A percentile compares a stretch with the other conserved stretches of the same genome.
These are phyloP conservation scores for Prunus mume DNA, from an alignment of 306 rosid genomes.

Conservation along the genomic window DNA sequence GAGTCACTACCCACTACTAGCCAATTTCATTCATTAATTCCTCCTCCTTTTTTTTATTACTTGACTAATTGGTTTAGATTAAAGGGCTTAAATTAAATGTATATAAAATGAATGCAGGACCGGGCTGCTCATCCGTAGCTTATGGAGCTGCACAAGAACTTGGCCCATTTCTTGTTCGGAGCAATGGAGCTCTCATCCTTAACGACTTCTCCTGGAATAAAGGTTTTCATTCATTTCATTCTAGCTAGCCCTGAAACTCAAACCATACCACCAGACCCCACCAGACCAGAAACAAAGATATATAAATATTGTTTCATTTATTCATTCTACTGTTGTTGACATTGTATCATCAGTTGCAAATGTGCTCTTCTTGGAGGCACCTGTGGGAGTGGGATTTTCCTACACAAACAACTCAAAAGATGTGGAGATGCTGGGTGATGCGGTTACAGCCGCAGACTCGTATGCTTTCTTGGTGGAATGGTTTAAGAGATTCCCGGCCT, in stretches of 20 bases:
- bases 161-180: slow-evolving; percentile 61
- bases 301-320: too few relatives aligned
- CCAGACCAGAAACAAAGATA: too few relatives aligned
- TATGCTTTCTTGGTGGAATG: slow-evolving; percentile 52
- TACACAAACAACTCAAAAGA: slow-evolving; percentile 58
- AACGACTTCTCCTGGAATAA: slow-evolving; percentile 61
- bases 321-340: neutral
- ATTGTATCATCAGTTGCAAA: slow-evolving; percentile 48
- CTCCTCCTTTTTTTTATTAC: too few relatives aligned
- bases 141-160: slow-evolving; percentile 75
- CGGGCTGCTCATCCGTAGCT: slow-evolving; percentile 69
- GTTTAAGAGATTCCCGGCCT: slow-evolving; percentile 60
- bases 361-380: slow-evolving; percentile 65
- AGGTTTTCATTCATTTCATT: slow-evolving; percentile 26
- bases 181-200: slow-evolving; percentile 26
- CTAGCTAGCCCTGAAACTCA: too few relatives aligned
- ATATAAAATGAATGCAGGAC: slow-evolving; percentile 38
- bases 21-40: too few relatives aligned
- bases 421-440: slow-evolving; percentile 52
- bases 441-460: slow-evolving; percentile 52
- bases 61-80: too few relatives aligned
- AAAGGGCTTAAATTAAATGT: too few relatives aligned
- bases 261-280: too few relatives aligned
- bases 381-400: slow-evolving; percentile 71
- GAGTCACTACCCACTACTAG: too few relatives aligned